Base-by-base conservation (phyloP, 1,139 yeast genomes). In the Yamadazyma triangularis region DNA sequence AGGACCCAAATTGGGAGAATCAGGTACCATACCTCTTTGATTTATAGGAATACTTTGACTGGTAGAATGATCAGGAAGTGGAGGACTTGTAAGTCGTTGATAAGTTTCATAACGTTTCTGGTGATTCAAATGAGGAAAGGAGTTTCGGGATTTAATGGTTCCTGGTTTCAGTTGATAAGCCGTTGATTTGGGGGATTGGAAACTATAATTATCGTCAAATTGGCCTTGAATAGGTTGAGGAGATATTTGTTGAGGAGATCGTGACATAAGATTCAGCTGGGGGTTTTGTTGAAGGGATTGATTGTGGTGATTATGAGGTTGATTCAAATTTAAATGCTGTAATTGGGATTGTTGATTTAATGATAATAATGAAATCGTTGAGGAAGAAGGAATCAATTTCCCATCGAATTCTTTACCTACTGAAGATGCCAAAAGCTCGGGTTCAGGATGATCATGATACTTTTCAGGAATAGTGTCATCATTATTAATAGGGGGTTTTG, bases 331-430 rank as follows among this genome's bases (percentile, higher is more conserved):
- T 32, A 29, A 34, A 7, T 24, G 25, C 15, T 27, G 34, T n/a
- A 35, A 33, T n/a, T 26, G 36, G 8, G 26, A 33, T 11, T 44
- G 45, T 24, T 49, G 52, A 38, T 56, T 72, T 32, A 75, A 54
- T 1, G 78, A 72, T 10, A 75, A 55, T 7, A 75, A 53, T 11
- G 79, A 73, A 2, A 75, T 75, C 13, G 70, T 65, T 8, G 79
- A 73, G 4, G 77, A 65, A 4, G 78, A 71, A 4, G 79, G 79
- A 13, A 74, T 64, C 24, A 75, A 44, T 18, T 65, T 47, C 1
- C 78, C 79, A 19, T 68, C 73, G 23, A 60, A 48, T 28, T 71
- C 75, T 22, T 61, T 62, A 1, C 78, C 79, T 8, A 72, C 77
- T 0, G 79, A 72, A 4, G 73, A 65, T 1, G 80, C 80, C 30